Conservation (phyloP, 2,329 filamentous ascomycete species). For the Colletotrichum limetticola region DNA sequence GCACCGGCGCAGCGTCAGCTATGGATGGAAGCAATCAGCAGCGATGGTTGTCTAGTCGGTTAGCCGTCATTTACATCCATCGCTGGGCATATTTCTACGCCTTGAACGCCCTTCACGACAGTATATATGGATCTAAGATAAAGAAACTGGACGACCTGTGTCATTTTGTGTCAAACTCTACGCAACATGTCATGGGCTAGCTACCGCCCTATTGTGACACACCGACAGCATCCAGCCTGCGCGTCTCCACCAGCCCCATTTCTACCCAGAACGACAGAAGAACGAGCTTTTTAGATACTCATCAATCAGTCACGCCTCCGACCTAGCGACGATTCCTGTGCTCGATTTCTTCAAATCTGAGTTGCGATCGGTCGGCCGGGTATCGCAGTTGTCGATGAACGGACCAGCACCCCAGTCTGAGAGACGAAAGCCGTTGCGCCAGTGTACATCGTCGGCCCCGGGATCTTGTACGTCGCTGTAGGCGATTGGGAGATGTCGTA, state of each 20-base stretch:
- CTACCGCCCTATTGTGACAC: background rate
- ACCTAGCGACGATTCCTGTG: too few species aligned
- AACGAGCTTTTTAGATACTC: background rate
- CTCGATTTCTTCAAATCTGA: background rate
- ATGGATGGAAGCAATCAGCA: background rate
- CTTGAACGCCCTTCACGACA: background rate
- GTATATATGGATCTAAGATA: background rate
- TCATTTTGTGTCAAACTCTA: background rate
- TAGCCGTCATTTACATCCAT: slow-evolving; percentile 1
- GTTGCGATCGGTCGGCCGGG: background rate
- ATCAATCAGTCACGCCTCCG: background rate
- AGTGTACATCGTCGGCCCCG: slow-evolving; percentile 34
- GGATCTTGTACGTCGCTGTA: slow-evolving; percentile 36
- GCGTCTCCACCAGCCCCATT: background rate
- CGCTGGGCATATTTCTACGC: background rate
- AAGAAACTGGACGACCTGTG: background rate
- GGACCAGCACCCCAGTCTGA: slow-evolving; percentile 1
- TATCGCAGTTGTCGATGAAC: slow-evolving; percentile 4
- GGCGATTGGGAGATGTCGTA: slow-evolving; percentile 47
- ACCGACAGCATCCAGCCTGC: background rate
- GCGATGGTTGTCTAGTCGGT: background rate
- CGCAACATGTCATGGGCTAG: background rate
- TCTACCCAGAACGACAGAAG: background rate
- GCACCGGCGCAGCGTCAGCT: background rate
- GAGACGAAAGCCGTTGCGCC: slow-evolving; percentile 15